Base-by-base conservation (phyloP, 2,329 filamentous ascomycete genomes). In the Fusarium acutatum region DNA sequence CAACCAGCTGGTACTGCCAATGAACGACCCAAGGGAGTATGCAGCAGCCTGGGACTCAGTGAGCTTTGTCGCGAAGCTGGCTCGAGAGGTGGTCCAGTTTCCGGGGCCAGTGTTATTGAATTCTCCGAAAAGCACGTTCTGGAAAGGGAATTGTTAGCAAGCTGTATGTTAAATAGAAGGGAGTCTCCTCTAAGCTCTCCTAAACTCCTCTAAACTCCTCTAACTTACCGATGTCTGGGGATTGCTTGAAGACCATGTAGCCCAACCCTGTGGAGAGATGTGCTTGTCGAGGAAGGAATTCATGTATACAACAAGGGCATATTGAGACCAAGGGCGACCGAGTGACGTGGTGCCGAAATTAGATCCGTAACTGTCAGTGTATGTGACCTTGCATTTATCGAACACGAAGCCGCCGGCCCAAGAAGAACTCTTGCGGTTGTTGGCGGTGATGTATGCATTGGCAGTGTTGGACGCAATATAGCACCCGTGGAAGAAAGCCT, bases 171-270 rank as follows among this genome's bases (percentile, higher is more conserved):
- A 18, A 22, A 28, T 24, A 13, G 6, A n/a, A n/a, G n/a, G 11
- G 14, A 8, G 10, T 11, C 26, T 15, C 44, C 13, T 5, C 43
- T 28, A 28, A 28, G 3, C 17, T 14, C 24, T 13, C 0, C 20
- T n/a, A 30, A 30, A 0, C 20, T 28, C n/a, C 6, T 11, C 24
- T 44, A 7, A 26, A 20, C 3, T 32, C 15, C 5, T 17, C 14
- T 22, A 18, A 50, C 64, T 68, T 40, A 68, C 66, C 12, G 89
- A 89, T 90, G 49, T 83, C 72, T 34, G 77, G 75, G 90, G 90
- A 90, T 5, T 90, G 89, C 6, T 86, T 83, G 26, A 82, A 57
- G 75, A 89, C 91, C 78, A 93, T 82, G 30, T 90, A 85, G 62
- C 65, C 75, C 75, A 77, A 13, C 75, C 75, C 59, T 5, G 59